Conservation (phyloP, 768 basidiomycete genomes). For the Leccinum disarticulatum region DNA sequence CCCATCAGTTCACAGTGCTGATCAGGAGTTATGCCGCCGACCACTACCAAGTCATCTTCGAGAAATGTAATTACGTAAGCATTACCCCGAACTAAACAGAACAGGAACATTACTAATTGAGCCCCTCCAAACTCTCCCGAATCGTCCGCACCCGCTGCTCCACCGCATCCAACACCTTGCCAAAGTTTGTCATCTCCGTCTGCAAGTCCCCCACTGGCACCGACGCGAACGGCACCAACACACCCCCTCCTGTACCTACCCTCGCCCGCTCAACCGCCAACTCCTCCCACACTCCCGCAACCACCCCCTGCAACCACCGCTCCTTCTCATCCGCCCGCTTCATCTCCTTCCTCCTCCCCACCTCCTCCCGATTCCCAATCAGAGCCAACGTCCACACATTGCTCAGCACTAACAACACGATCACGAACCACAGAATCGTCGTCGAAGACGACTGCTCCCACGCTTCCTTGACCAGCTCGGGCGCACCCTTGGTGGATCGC, state of each 20-base stretch:
- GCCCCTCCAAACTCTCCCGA: conserved; percentile 40
- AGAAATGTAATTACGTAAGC: too few relatives aligned
- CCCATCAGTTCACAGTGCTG: too few relatives aligned
- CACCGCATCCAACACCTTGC: conserved; percentile 50
- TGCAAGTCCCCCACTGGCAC: conserved; percentile 36
- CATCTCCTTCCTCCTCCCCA: conserved; percentile 45
- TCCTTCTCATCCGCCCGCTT: conserved; percentile 65
- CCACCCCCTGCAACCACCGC: conserved; percentile 71
- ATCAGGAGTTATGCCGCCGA: too few relatives aligned
- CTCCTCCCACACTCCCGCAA: conserved; percentile 74
- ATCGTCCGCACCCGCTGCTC: conserved; percentile 57
- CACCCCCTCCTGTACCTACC: not conserved
- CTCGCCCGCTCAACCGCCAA: conserved; percentile 46
- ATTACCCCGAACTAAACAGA: not conserved
- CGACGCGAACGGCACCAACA: conserved; percentile 17
- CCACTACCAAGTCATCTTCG: too few relatives aligned
- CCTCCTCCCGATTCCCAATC: conserved; percentile 49
- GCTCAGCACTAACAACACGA: conserved; percentile 69
- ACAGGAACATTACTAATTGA: conserved; percentile 22
- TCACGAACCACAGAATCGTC: conserved; percentile 71
- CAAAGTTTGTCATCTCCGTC: conserved; percentile 49
- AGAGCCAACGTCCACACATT: conserved; percentile 69
- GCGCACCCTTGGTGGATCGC: conserved; percentile 66
- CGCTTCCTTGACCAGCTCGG: conserved; percentile 76
- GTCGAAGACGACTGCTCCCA: conserved; percentile 77